Evolutionary conservation across 148 eudicot species (phyloP).

Genomic region (Simmondsia chinensis): DNA sequence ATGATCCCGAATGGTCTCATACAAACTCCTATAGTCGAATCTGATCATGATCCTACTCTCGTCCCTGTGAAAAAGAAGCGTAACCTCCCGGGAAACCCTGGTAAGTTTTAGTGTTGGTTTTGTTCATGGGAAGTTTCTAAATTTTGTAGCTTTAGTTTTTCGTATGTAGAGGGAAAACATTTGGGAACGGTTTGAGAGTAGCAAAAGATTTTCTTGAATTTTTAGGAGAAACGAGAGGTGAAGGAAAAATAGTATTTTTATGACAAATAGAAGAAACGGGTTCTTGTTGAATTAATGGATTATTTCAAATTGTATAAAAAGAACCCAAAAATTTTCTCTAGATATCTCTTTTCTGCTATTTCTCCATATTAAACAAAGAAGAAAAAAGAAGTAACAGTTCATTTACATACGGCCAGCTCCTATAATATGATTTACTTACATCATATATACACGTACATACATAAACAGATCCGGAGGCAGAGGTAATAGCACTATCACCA

Average conservation of each 20-base stretch:
- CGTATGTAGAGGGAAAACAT: too few species aligned
- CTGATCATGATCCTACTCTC: conserved; percentile 32
- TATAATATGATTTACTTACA: conserved; percentile 8
- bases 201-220: too few species aligned
- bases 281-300: too few species aligned
- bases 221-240: too few species aligned
- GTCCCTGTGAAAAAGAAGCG: conserved; percentile 64
- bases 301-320: too few species aligned
- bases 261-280: too few species aligned
- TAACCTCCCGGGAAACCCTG: conserved; percentile 76
- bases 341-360: too few species aligned
- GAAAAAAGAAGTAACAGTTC: not conserved
- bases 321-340: too few species aligned
- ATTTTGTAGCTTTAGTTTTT: not conserved
- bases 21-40: conserved; percentile 28
- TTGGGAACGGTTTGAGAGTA: too few species aligned
- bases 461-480: conserved; percentile 99
- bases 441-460: too few species aligned
- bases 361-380: too few species aligned
- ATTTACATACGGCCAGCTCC: not conserved
- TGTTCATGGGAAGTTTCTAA: not conserved
- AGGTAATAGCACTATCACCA: conserved; percentile 85
- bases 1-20: conserved; percentile 33
- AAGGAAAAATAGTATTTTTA: too few species aligned
- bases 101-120: conserved; percentile 6